A percentile compares a stretch with the other conserved stretches of the same genome.
These are phyloP conservation scores for Ustilago tritici DNA, from an alignment of 1,284 basidiomycete genomes.

Conservation along the genomic window DNA sequence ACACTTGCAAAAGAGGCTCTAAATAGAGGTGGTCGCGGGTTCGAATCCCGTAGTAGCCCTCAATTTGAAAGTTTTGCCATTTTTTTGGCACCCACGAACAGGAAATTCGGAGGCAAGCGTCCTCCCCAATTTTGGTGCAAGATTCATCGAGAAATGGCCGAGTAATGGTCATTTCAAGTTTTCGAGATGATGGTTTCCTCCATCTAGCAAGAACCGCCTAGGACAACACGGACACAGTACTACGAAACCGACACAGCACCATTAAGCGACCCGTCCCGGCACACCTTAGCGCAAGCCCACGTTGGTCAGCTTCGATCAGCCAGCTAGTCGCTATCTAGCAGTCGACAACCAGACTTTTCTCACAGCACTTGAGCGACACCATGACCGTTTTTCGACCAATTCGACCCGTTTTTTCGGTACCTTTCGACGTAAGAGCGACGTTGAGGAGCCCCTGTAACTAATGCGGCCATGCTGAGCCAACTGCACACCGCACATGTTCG, in stretches of 20 bases:
- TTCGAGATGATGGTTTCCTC: constrained; percentile 10
- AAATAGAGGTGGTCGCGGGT: constrained; percentile 49
- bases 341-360: too few relatives aligned
- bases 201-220: too few relatives aligned
- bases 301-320: neutral
- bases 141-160: constrained; percentile 10
- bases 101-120: neutral
- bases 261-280: too few relatives aligned
- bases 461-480: constrained; percentile 36
- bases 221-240: too few relatives aligned
- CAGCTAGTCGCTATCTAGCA: too few relatives aligned
- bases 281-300: too few relatives aligned
- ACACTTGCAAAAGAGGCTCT: constrained; percentile 20
- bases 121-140: constrained; percentile 2
- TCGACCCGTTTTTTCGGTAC: too few relatives aligned
- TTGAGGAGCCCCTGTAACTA: constrained; percentile 2
- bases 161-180: constrained; percentile 13
- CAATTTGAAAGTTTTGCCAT: neutral
- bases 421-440: too few relatives aligned
- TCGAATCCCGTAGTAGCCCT: constrained; percentile 49
- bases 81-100: constrained; percentile 9
- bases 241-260: too few relatives aligned
- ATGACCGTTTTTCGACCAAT: too few relatives aligned
- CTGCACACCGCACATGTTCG: neutral
- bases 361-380: too few relatives aligned